Percentiles rank a stretch among this genome's conserved stretches.
Evolutionary conservation across 2,329 filamentous ascomycete genomes (phyloP).

Genomic region (Fusarium austroafricanum): DNA sequence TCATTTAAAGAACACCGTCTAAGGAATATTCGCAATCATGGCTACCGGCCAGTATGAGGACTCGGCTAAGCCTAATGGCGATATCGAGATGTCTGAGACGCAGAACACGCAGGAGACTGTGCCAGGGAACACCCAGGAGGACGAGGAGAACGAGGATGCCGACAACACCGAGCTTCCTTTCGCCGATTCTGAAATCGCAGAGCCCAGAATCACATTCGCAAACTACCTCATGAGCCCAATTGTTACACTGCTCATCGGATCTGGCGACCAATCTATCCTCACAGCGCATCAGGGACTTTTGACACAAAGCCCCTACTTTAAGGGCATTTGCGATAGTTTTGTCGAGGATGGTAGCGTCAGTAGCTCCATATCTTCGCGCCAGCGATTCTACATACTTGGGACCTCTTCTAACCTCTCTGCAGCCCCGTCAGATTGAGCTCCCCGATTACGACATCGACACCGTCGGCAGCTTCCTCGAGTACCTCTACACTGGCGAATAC

Average conservation of each 20-base stretch:
- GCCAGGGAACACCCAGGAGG: conserved; percentile 49
- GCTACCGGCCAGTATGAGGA: conserved; percentile 44
- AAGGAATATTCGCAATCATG: conserved; percentile 44
- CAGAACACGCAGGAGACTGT: conserved; percentile 21
- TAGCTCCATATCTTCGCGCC: conserved; percentile 18
- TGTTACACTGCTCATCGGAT: conserved; percentile 74
- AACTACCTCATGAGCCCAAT: conserved; percentile 76
- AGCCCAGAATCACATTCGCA: conserved; percentile 60
- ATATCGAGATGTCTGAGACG: conserved; percentile 56
- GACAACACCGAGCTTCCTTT: conserved; percentile 54
- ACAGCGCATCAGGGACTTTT: conserved; percentile 85
- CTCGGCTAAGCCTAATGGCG: conserved; percentile 46
- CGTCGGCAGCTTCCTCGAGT: conserved; percentile 56
- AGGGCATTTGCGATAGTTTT: conserved; percentile 70
- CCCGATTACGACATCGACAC: conserved; percentile 51
- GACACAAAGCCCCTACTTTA: conserved; percentile 78
- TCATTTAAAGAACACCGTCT: background rate
- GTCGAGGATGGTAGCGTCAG: conserved; percentile 70
- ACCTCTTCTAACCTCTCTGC: background rate
- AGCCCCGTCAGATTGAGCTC: conserved; percentile 76
- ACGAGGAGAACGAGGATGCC: conserved; percentile 49
- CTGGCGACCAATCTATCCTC: conserved; percentile 71
- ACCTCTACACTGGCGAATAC: conserved; percentile 63
- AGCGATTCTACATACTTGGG: background rate
- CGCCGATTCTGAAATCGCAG: conserved; percentile 50